Evolutionary conservation across 1,284 basidiomycete species (phyloP).

Genomic region (Gymnopus androsaceus): DNA sequence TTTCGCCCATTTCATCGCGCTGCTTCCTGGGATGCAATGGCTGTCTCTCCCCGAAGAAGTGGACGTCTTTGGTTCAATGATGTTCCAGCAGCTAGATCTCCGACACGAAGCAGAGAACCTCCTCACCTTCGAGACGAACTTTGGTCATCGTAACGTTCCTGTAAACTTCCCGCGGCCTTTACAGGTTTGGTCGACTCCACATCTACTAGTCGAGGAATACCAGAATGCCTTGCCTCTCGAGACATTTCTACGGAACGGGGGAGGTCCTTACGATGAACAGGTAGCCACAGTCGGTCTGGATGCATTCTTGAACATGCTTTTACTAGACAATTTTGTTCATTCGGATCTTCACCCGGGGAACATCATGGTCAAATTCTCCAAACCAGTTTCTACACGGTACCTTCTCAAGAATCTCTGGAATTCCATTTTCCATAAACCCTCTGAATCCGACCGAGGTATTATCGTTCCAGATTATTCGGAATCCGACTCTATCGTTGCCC

Average conservation of each 20-base stretch:
- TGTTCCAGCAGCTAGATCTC: constrained; percentile 93
- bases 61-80: constrained; percentile 93
- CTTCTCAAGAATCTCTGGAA: constrained; percentile 59
- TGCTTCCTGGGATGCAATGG: constrained; percentile 95
- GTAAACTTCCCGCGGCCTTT: constrained; percentile 92
- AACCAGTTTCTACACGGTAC: constrained; percentile 66
- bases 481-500: constrained; percentile 70
- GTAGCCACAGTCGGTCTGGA: constrained; percentile 94
- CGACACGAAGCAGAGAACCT: constrained; percentile 91
- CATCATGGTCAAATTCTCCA: constrained; percentile 96
- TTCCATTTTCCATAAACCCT: constrained; percentile 40
- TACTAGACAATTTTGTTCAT: constrained; percentile 98
- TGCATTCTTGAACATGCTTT: constrained; percentile 98
- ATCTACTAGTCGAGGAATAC: constrained; percentile 91
- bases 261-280: constrained; percentile 87
- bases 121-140: constrained; percentile 84
- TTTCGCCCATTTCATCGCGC: constrained; percentile 81
- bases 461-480: constrained; percentile 42
- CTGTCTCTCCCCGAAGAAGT: constrained; percentile 96
- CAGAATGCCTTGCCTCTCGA: constrained; percentile 94
- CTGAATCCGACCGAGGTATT: constrained; percentile 36
- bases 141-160: constrained; percentile 75
- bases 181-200: constrained; percentile 73
- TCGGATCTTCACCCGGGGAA: constrained; percentile 94
- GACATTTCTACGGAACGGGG: constrained; percentile 85